A percentile compares a stretch with the other conserved stretches of the same genome.
Conservation (phyloP, 176 grass and related monocot species). For the Carex pumila region DNA sequence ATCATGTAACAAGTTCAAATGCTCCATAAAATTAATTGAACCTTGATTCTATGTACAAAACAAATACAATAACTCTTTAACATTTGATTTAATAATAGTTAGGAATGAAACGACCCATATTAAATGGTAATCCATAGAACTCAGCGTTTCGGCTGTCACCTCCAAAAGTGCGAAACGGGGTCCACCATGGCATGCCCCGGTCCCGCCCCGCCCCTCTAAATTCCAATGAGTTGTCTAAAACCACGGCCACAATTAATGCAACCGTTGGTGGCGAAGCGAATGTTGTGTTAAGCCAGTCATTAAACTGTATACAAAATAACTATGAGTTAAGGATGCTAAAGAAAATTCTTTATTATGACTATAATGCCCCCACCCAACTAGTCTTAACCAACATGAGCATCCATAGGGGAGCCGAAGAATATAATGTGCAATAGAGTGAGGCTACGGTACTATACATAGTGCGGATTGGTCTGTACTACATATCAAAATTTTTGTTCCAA, state of each 20-base stretch:
- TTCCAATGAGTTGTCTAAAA: slow-evolving; percentile 88
- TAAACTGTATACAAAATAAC: slow-evolving; percentile 52
- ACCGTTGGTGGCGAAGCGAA: slow-evolving; percentile 87
- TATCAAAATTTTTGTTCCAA: too few relatives aligned
- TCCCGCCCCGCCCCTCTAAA: slow-evolving; percentile 56
- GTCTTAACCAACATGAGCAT: neutral
- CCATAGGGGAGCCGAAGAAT: neutral
- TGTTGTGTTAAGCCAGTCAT: slow-evolving; percentile 84
- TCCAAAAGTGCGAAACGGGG: slow-evolving; percentile 62
- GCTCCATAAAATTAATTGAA: neutral
- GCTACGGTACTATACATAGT: too few relatives aligned
- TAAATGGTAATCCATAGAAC: slow-evolving; percentile 93
- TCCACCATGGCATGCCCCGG: slow-evolving; percentile 94
- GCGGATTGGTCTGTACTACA: too few relatives aligned
- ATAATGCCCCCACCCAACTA: neutral
- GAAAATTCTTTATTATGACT: neutral
- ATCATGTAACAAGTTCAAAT: too few relatives aligned
- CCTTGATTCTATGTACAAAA: slow-evolving; percentile 9
- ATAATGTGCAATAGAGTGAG: too few relatives aligned
- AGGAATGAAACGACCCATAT: slow-evolving; percentile 83
- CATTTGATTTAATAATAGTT: slow-evolving; percentile 35
- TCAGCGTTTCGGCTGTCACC: slow-evolving; percentile 83
- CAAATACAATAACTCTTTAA: neutral
- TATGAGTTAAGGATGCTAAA: neutral
- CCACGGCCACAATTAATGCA: slow-evolving; percentile 55